Base-by-base conservation (phyloP, 371 early-diverging fungal genomes). In the Circinella umbellata region DNA sequence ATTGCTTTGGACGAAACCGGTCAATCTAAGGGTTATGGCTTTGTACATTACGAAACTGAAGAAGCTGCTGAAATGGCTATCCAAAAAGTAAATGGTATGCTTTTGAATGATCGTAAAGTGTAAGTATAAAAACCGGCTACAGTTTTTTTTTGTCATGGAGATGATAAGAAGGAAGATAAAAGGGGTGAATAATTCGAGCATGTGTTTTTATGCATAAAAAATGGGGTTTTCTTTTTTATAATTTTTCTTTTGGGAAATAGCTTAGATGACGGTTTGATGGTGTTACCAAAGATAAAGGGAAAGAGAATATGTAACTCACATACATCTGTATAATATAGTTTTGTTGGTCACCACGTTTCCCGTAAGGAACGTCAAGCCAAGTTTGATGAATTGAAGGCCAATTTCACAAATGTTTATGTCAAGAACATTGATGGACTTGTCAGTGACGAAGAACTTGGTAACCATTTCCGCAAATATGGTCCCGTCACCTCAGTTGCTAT, bases 371-470 rank as follows among this genome's bases (percentile, higher is more conserved):
- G 92, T 74, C 83, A 88, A 79, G 85, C 87, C 71, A 93, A 91
- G 80, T 80, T 88, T 47, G 96, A 95, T 68, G 91, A 93, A 78
- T 70, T 85, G 69, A 88, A 90, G 64, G 77, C 90, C 67, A 84
- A 93, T 70, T 94, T 91, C 81, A 96, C 95, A 73, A 98, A 98
- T 83, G 86, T 98, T 49, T 98, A 94, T 84, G 88, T 97, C 77
- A 98, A 96, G 87, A 96, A 97, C 86, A 75, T 98, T 49, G 91
- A 91, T 53, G 82, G 82, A 38, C 81, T 82, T 34, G 89, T 96
- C 61, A 81, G 74, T 61, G 91, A 96, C 70, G 92, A 91, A 15
- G 89, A 92, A 74, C 83, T 98, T 61, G 59, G 73, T 35, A 80
- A 78, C 53, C 68, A 96, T 76, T 97, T 98, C 76, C 76, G 71